Base-by-base conservation (phyloP, 176 grass and related monocot genomes). In the Carex parvula region DNA sequence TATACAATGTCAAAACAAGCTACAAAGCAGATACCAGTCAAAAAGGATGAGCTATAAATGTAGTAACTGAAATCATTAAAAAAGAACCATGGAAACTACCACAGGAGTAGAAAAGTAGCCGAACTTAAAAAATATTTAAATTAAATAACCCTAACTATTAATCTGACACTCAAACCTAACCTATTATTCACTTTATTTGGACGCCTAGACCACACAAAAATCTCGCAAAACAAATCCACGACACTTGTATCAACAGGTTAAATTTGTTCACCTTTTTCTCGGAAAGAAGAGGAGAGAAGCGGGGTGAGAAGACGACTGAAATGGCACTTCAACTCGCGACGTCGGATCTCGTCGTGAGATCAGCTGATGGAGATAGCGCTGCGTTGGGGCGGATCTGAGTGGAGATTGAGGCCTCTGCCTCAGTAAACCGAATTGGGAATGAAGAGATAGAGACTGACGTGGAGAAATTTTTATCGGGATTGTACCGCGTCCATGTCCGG, bases 301-400 rank as follows among this genome's bases (percentile, higher is more conserved):
- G 17, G n/a, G n/a, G 20, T 22, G 20, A 62, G 66, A n/a, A 69
- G 62, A 64, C 10, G 32, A 41, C 66, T 69, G 5, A 7, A 39
- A 41, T 39, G 65, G 65, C 32, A 3, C 30, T 68, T 15, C 2
- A 68, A 16, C 30, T 68, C 65, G 32, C 32, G 32, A 37, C 32
- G 60, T 60, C 57, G 63, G 65, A 68, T 69, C 66, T 41, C 32
- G 66, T 69, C 15, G 66, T 69, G 65, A 69, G 66, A 15, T 69
- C 33, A 6, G 33, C 26, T 14, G 64, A 69, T 37, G 32, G 65
- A 69, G 3, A 39, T n/a, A 69, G 5, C 13, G 6, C 65, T 7
- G 33, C 65, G 65, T 41, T 41, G 33, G 66, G 8, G 66, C 66
- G 16, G 66, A 69, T 69, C 66, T 69, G 18, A 41, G 66, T 14